A percentile compares a stretch with the other conserved stretches of the same genome.
phyloP scores from a whole-genome alignment of 305 asterid genomes.

The Rubia tinctorum region DNA sequence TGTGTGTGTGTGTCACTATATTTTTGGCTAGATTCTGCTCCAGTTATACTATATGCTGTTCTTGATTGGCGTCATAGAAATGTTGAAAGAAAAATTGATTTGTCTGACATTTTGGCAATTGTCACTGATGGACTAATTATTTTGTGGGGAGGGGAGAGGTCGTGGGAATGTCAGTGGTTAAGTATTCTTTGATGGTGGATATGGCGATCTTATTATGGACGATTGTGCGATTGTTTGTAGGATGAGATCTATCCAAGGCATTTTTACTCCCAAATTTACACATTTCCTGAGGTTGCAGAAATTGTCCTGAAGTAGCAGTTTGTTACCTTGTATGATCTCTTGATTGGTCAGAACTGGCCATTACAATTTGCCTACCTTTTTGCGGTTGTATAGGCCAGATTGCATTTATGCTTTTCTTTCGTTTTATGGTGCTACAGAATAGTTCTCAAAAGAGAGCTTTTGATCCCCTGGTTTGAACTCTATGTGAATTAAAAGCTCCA shows the following conservation, averaged over 20 bases:
- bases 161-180: background rate
- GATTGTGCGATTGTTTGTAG: background rate
- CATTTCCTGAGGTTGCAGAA: background rate
- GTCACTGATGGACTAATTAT: too few species aligned
- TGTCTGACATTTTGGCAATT: too few species aligned
- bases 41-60: too few species aligned
- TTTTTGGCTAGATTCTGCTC: too few species aligned
- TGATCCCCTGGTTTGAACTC: background rate
- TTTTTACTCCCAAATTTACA: background rate
- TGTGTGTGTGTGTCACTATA: too few species aligned
- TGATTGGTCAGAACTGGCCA: too few species aligned
- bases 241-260: background rate
- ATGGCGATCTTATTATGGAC: background rate
- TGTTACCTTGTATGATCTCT: background rate
- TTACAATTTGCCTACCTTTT: background rate
- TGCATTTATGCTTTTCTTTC: background rate
- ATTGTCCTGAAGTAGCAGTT: background rate
- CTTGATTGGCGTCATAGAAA: too few species aligned
- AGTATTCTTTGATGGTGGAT: background rate
- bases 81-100: too few species aligned
- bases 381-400: background rate
- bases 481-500: background rate
- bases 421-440: background rate
- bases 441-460: background rate
- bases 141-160: background rate